Conservation (phyloP, 2,329 filamentous ascomycete species). For the Microdochium bolleyi region DNA sequence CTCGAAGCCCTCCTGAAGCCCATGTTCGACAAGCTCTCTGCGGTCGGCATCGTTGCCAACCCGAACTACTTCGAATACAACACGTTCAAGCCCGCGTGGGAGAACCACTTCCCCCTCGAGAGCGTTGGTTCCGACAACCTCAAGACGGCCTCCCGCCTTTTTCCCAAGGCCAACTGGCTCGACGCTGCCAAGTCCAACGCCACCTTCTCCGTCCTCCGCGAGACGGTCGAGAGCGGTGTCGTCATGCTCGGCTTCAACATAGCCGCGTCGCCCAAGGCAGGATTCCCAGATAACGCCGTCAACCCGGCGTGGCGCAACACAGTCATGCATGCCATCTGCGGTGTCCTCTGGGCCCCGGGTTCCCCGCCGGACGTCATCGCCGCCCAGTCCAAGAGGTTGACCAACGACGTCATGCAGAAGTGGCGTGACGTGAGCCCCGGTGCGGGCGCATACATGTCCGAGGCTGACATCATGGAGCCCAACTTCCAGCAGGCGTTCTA, state of each 20-base stretch:
- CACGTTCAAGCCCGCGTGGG: conserved; percentile 26
- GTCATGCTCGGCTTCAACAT: conserved; percentile 19
- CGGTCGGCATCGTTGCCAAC: conserved; percentile 18
- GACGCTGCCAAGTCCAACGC: conserved; percentile 20
- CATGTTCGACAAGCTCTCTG: conserved; percentile 17
- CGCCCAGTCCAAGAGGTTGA: conserved; percentile 18
- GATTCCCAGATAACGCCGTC: conserved; percentile 31
- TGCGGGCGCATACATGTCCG: conserved; percentile 13
- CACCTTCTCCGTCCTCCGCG: conserved; percentile 21
- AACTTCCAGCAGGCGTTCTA: conserved; percentile 14
- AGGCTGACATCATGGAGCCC: conserved; percentile 15
- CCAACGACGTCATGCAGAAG: conserved; percentile 19
- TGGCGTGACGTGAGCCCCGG: conserved; percentile 13
- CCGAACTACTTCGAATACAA: conserved; percentile 24
- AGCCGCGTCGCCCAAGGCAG: conserved; percentile 20
- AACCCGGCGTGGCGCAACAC: conserved; percentile 38
- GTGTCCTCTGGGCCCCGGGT: conserved; percentile 10
- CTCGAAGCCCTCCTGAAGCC: conserved; percentile 22
- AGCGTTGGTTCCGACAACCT: conserved; percentile 17
- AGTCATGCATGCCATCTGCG: conserved; percentile 23
- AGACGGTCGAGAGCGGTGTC: conserved; percentile 14
- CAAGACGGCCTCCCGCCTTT: conserved; percentile 27
- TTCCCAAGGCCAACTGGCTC: conserved; percentile 28
- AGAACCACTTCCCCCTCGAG: conserved; percentile 29
- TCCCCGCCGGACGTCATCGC: conserved; percentile 11